Evolutionary conservation across 169 alveolate species (phyloP).

Genomic region (Plasmodium billcollinsi): DNA sequence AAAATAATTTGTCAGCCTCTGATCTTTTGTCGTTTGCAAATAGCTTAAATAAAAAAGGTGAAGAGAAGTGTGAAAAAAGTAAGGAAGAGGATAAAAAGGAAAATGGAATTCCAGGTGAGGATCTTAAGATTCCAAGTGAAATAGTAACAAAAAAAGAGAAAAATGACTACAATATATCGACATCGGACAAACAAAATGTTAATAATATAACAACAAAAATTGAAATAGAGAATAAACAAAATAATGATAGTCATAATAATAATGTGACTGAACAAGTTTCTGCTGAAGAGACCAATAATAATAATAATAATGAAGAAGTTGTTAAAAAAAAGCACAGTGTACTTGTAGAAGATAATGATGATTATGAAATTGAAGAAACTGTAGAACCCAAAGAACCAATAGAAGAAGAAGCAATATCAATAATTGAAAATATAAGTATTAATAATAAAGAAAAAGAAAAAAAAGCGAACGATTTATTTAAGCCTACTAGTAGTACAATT

Average conservation of each 20-base stretch:
- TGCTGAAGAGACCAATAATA: neutral
- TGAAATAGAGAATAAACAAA: neutral
- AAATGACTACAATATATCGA: neutral
- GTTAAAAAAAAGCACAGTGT: conserved; percentile 69
- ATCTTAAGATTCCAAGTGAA: neutral
- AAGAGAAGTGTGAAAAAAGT: neutral
- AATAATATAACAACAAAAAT: neutral
- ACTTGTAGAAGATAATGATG: conserved; percentile 61
- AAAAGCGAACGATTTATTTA: neutral
- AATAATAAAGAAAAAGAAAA: conserved; percentile 14
- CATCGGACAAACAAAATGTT: neutral
- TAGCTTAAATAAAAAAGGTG: neutral
- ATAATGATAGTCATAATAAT: neutral
- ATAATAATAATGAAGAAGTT: conserved; percentile 41
- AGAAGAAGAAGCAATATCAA: conserved; percentile 68
- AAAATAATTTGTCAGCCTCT: neutral
- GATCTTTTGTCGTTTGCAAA: neutral
- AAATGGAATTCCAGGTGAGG: neutral
- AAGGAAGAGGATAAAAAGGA: neutral
- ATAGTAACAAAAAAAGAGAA: neutral
- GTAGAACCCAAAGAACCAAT: conserved; percentile 37
- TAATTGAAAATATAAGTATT: conserved; percentile 47
- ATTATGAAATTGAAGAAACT: conserved; percentile 48
- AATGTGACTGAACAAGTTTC: neutral
- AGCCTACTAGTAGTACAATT: neutral